Percentiles rank a stretch among this genome's conserved stretches.
These are phyloP conservation scores for Pichiaceae sp. DNA, from an alignment of 1,139 yeast genomes.

Conservation along the genomic window DNA sequence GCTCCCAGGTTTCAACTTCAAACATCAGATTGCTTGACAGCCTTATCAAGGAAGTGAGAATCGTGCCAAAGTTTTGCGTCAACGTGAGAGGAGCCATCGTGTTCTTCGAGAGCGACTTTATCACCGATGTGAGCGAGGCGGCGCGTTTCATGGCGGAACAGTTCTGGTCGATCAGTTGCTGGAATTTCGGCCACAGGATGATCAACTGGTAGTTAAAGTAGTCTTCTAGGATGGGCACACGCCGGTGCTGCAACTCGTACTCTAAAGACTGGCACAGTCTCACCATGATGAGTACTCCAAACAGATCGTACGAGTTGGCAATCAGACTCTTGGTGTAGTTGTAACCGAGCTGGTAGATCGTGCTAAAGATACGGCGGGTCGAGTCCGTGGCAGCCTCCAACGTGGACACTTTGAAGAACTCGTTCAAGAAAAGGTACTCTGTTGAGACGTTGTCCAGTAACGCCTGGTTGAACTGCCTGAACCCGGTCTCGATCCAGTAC, in stretches of 20 bases:
- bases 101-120: constrained; percentile 22
- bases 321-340: constrained; percentile 43
- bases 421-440: constrained; percentile 67
- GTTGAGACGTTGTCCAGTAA: constrained; percentile 69
- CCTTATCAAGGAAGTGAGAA: constrained; percentile 64
- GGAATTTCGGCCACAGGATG: constrained; percentile 80
- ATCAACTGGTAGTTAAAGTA: constrained; percentile 63
- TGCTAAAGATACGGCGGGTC: constrained; percentile 39
- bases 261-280: constrained; percentile 61
- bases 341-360: constrained; percentile 43
- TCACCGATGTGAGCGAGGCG: constrained; percentile 21
- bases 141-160: constrained; percentile 56
- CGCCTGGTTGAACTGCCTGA: constrained; percentile 66
- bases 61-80: constrained; percentile 74
- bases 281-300: constrained; percentile 72
- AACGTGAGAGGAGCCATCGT: constrained; percentile 50
- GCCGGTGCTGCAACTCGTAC: constrained; percentile 52
- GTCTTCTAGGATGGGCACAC: constrained; percentile 66
- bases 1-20: constrained; percentile 43
- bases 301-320: constrained; percentile 57
- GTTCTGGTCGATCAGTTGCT: constrained; percentile 65
- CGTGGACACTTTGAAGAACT: constrained; percentile 50
- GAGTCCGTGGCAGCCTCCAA: constrained; percentile 34
- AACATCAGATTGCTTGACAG: constrained; percentile 31
- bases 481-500: constrained; percentile 67